phyloP scores from a whole-genome alignment of 371 early-diverging fungal species.

The Mucor lusitanicus region DNA sequence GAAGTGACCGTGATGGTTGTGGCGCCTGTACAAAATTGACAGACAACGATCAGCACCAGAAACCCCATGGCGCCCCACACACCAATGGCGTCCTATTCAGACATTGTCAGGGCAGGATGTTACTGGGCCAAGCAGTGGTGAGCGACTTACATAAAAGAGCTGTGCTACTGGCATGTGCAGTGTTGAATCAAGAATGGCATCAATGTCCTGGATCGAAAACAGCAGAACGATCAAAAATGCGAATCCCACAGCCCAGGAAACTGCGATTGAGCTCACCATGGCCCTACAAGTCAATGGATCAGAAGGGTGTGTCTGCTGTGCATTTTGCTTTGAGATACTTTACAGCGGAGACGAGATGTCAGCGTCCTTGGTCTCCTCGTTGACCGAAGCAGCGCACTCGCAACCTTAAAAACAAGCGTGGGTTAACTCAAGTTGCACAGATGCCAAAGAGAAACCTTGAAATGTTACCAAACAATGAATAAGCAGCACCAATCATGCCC shows the following conservation, averaged over 20 bases:
- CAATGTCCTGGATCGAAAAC: constrained; percentile 47
- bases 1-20: constrained; percentile 57
- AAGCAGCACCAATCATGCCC: constrained; percentile 48
- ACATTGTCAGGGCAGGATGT: neutral
- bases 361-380: constrained; percentile 50
- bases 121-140: neutral
- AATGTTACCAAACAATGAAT: constrained; percentile 44
- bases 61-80: constrained; percentile 40
- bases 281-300: constrained; percentile 25
- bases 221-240: constrained; percentile 35
- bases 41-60: constrained; percentile 50
- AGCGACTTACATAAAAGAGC: constrained; percentile 34
- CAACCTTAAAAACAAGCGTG: constrained; percentile 27
- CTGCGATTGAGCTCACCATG: constrained; percentile 39
- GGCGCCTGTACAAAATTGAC: constrained; percentile 61
- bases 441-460: neutral
- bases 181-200: constrained; percentile 28
- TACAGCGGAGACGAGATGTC: constrained; percentile 44
- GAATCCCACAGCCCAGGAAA: constrained; percentile 44
- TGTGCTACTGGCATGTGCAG: constrained; percentile 47
- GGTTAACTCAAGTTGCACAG: neutral
- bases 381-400: constrained; percentile 44
- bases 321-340: too few species aligned
- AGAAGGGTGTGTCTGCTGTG: too few species aligned
- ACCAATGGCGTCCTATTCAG: constrained; percentile 53